phyloP scores from a whole-genome alignment of 129 eudicot genomes.

The Daucus carota region DH1_v3.0 NC_030385.2:36147001-36147500 shows the following conservation, averaged over 20 bases:
- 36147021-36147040: too few species aligned
- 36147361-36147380: constrained; percentile 83
- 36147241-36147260: not conserved
- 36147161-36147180: not conserved
- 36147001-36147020: too few species aligned
- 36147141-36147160: not conserved
- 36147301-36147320: constrained; percentile 62
- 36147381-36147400: constrained; percentile 75
- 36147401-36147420: constrained; percentile 98
- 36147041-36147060: too few species aligned
- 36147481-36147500: too few species aligned
- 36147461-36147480: not conserved
- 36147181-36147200: not conserved
- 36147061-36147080: not conserved
- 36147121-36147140: not conserved
- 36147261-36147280: not conserved
- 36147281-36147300: constrained; percentile 55
- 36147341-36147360: constrained; percentile 89
- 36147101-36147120: not conserved
- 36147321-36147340: constrained; percentile 57
- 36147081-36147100: not conserved
- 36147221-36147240: not conserved
- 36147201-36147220: not conserved
- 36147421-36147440: constrained; percentile 75
- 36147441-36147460: constrained; percentile 2